A percentile compares a stretch with the other conserved stretches of the same genome.
Evolutionary conservation across 176 grass and related monocot genomes (phyloP).

Genomic region (Oryza officinalis): DNA sequence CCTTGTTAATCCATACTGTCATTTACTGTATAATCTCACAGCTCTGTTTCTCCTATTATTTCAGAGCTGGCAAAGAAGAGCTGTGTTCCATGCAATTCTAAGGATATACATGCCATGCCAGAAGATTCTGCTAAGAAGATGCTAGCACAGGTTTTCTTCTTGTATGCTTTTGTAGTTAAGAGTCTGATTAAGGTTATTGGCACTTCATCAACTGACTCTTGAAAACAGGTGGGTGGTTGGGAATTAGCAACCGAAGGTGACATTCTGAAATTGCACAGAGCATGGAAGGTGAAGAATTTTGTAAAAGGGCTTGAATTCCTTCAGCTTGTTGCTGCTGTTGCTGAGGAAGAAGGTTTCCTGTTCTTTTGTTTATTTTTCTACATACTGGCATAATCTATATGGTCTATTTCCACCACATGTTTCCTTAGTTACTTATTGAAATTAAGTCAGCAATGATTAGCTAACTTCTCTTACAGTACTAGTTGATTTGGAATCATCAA

Average conservation of each 20-base stretch:
- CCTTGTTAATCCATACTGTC: constrained; percentile 4
- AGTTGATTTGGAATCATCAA: background rate
- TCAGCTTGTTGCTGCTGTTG: constrained; percentile 77
- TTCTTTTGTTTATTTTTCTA: constrained; percentile 2
- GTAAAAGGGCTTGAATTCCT: constrained; percentile 85
- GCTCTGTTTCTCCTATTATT: constrained; percentile 17
- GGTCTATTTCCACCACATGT: background rate
- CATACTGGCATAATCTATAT: background rate
- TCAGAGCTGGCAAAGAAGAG: constrained; percentile 71
- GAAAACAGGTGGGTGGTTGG: constrained; percentile 72
- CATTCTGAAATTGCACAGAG: constrained; percentile 63
- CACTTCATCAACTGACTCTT: constrained; percentile 17
- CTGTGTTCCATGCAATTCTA: constrained; percentile 81
- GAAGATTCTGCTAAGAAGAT: constrained; percentile 72
- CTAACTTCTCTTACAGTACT: constrained; percentile 9
- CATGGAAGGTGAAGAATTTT: constrained; percentile 92
- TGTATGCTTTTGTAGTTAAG: background rate
- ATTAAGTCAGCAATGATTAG: background rate
- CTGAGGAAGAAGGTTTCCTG: constrained; percentile 76
- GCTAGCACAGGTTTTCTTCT: constrained; percentile 64
- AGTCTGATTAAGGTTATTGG: constrained; percentile 4
- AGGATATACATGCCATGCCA: constrained; percentile 71
- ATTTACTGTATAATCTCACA: constrained; percentile 6
- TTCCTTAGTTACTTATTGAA: background rate
- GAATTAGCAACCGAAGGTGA: constrained; percentile 57